phyloP scores from a whole-genome alignment of 306 rosid genomes.

The Rubus parviflorus region DNA sequence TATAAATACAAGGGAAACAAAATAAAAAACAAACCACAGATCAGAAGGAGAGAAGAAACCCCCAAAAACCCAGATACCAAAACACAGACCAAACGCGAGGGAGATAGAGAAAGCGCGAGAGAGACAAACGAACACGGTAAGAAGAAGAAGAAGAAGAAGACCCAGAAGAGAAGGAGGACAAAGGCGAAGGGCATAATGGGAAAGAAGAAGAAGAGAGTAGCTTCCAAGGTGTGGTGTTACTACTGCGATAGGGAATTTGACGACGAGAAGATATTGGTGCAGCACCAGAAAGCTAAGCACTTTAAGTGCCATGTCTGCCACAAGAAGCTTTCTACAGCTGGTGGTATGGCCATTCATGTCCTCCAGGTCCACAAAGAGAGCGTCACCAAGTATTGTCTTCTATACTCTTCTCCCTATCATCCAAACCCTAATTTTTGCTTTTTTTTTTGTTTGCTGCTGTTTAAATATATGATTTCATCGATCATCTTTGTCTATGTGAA shows the following conservation, averaged over 20 bases:
- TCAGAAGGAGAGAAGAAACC: background rate
- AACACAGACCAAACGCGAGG: background rate
- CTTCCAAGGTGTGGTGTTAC: constrained; percentile 97
- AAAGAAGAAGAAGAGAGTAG: constrained; percentile 94
- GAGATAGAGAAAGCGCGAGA: background rate
- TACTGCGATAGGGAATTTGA: constrained; percentile 98
- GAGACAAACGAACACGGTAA: background rate
- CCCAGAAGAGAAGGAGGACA: background rate
- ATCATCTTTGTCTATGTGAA: background rate
- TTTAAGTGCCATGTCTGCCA: constrained; percentile 98
- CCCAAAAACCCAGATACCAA: constrained; percentile 1
- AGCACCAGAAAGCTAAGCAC: constrained; percentile 99
- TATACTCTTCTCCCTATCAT: background rate
- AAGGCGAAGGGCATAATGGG: constrained; percentile 47
- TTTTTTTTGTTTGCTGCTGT: background rate
- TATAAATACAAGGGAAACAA: background rate
- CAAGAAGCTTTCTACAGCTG: constrained; percentile 97
- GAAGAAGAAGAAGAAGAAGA: background rate
- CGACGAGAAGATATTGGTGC: constrained; percentile 96
- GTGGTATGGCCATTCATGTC: constrained; percentile 98
- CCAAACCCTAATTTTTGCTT: constrained; percentile 2
- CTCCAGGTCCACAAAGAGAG: constrained; percentile 98
- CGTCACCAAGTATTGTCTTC: constrained; percentile 68
- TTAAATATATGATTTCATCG: background rate
- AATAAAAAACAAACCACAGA: constrained; percentile 3